Evolutionary conservation across 495 filamentous ascomycete species (phyloP).

Genomic region (Pyronema omphalodes): DNA sequence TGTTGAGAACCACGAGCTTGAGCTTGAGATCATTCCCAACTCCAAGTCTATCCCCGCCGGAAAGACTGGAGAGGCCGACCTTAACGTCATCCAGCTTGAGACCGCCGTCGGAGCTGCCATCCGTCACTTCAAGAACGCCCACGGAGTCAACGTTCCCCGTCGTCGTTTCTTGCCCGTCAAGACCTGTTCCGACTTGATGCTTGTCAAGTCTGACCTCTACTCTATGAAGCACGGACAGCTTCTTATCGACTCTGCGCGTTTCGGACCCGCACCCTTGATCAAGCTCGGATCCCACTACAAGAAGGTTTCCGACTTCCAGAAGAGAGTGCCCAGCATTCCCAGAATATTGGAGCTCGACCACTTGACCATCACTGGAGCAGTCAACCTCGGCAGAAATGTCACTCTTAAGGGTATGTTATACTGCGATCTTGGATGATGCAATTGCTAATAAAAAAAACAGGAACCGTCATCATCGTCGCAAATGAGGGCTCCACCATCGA

Average conservation of each 20-base stretch:
- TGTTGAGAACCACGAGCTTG: constrained; percentile 93
- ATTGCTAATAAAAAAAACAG: constrained; percentile 5
- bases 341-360: constrained; percentile 98
- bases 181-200: constrained; percentile 98
- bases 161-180: constrained; percentile 98
- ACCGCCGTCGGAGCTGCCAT: constrained; percentile 97
- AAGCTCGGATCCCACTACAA: constrained; percentile 99
- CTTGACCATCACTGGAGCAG: constrained; percentile 87
- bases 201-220: constrained; percentile 99
- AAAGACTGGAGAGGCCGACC: constrained; percentile 97
- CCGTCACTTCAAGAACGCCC: constrained; percentile 93
- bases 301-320: constrained; percentile 99
- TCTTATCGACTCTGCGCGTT: constrained; percentile 84
- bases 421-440: neutral
- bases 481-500: constrained; percentile 97
- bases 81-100: constrained; percentile 94
- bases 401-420: constrained; percentile 58
- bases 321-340: constrained; percentile 86
- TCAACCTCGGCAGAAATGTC: constrained; percentile 88
- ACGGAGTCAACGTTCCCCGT: constrained; percentile 97
- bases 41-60: constrained; percentile 94
- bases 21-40: constrained; percentile 99
- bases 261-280: constrained; percentile 96
- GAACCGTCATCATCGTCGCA: constrained; percentile 96
- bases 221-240: constrained; percentile 98